Base-by-base conservation (phyloP, 169 alveolate species). In the Plasmodium yoelii region DNA sequence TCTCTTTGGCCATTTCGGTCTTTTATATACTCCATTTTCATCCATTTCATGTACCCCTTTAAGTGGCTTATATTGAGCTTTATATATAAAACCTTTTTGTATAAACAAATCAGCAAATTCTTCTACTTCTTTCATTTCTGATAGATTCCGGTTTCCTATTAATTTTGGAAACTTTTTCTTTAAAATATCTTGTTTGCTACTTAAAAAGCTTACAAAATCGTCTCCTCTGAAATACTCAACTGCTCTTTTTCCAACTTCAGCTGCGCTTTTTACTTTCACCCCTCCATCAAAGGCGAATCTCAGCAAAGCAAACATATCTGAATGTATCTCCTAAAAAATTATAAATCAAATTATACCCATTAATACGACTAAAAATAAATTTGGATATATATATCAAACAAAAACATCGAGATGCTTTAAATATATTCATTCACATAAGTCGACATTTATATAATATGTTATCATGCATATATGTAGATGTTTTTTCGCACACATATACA, bases 1-100 rank as follows among this genome's bases (percentile, higher is more conserved):
- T 19, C 97, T 87, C 84, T 91, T 95, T 7, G 97, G 97, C 97
- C 97, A 95, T 93, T 84, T 94, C 1, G 97, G 97, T 15, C 95
- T 88, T 67, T 92, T 94, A 90, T 93, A 92, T 34, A 92, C 67
- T 9, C 96, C 96, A n/a, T 93, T 53, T 46, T 91, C 94, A 15
- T 93, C 91, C 68, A 87, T 88, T 86, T 93, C 96, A 46, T 75
- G 56, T 49, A 87, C 59, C 15, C 96, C 96, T 65, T 93, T 57
- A 87, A 93, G 93, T 49, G 96, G 96, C 19, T 93, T 94, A 77
- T 93, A 93, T 82, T 93, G 96, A 18, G 96, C 95, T 47, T 94
- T 93, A 88, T 93, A 93, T 56, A 93, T 90, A 88, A 82, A 87
- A 8, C 96, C 94, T 44, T 87, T 88, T 39, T 92, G 93, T 61